Evolutionary conservation across 1,139 yeast species (phyloP).

Genomic region (Protomyces pachydermus): DNA sequence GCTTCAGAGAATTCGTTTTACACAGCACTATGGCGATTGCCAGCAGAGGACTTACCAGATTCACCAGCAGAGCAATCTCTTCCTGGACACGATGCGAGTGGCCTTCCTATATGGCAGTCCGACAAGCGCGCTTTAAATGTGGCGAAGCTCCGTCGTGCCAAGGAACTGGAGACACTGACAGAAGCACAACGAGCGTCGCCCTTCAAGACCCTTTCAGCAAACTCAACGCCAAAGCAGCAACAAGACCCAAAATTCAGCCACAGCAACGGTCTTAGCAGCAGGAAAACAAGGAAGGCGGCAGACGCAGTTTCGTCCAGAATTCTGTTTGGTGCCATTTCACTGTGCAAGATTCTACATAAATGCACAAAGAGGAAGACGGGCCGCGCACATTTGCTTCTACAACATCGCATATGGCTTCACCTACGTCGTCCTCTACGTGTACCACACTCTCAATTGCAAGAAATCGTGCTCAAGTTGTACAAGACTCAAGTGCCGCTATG

Average conservation of each 20-base stretch:
- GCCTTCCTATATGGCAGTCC: not conserved
- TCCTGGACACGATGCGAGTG: not conserved
- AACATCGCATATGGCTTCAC: conserved; percentile 43
- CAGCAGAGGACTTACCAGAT: not conserved
- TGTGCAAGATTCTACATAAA: conserved; percentile 40
- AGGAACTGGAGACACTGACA: not conserved
- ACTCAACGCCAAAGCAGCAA: not conserved
- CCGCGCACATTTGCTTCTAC: conserved; percentile 43
- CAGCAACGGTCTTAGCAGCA: not conserved
- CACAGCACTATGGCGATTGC: not conserved
- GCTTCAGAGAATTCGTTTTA: not conserved
- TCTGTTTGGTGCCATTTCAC: conserved; percentile 39
- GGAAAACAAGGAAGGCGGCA: not conserved
- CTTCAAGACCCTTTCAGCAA: not conserved
- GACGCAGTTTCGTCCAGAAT: conserved; percentile 35
- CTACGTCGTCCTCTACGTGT: conserved; percentile 43
- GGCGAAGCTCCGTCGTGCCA: not conserved
- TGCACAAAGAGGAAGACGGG: conserved; percentile 42
- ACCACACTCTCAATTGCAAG: conserved; percentile 59
- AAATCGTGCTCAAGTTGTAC: conserved; percentile 64
- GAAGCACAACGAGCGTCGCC: not conserved
- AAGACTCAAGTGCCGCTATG: conserved; percentile 83
- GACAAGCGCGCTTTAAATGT: not conserved
- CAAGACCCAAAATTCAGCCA: not conserved
- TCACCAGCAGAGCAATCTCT: not conserved